phyloP scores from a whole-genome alignment of 2,329 filamentous ascomycete genomes.

The Aspergillus oerlinghausenensis region DNA sequence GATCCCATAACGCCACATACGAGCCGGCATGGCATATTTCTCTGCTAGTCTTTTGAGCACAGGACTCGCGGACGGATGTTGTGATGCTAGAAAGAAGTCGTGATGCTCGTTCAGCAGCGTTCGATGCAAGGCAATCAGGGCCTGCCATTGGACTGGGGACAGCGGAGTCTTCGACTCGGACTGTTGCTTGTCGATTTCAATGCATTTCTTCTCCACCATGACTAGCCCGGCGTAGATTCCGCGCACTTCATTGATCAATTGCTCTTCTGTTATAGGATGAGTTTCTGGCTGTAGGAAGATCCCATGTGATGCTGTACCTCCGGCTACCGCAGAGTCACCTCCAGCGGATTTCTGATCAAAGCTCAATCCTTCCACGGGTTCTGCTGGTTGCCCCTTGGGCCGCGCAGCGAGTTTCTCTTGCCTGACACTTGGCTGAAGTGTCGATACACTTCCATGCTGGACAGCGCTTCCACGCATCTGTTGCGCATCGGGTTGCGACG shows the following conservation, averaged over 20 bases:
- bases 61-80: conserved; percentile 73
- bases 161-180: conserved; percentile 50
- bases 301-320: conserved; percentile 24
- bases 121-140: conserved; percentile 73
- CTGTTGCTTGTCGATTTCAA: conserved; percentile 70
- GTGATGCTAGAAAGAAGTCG: conserved; percentile 80
- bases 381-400: conserved; percentile 6
- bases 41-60: conserved; percentile 64
- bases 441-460: conserved; percentile 5
- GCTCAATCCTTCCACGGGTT: conserved; percentile 12
- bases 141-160: conserved; percentile 72
- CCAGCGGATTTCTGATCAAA: conserved; percentile 14
- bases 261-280: conserved; percentile 67
- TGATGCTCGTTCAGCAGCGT: conserved; percentile 78
- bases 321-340: conserved; percentile 15
- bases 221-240: conserved; percentile 67
- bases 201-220: conserved; percentile 83
- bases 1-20: conserved; percentile 94
- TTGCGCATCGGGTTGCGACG: conserved; percentile 5
- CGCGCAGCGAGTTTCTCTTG: conserved; percentile 7
- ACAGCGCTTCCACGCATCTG: conserved; percentile 10
- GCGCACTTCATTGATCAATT: conserved; percentile 69
- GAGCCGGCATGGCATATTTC: conserved; percentile 85
- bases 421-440: conserved; percentile 2
- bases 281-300: conserved; percentile 58